Conservation (phyloP, 2,329 filamentous ascomycete genomes). For the Aspergillus ochraceus region DNA sequence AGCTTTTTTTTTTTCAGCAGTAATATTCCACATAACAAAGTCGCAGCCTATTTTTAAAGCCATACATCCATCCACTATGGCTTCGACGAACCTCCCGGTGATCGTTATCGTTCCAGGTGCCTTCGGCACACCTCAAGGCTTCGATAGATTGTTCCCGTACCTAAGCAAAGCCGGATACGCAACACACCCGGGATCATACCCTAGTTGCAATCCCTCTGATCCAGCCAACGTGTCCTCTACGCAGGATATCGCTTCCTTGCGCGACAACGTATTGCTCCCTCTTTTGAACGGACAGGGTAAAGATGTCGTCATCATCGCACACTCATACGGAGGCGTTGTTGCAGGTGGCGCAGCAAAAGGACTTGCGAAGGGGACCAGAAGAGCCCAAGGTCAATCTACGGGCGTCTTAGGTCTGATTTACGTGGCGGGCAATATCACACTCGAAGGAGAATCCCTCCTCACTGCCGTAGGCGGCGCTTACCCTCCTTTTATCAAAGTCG, state of each 20-base stretch:
- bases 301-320: slow-evolving; percentile 9
- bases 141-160: slow-evolving; percentile 3
- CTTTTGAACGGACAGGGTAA: slow-evolving; percentile 2
- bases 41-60: neutral
- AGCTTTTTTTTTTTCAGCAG: neutral
- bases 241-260: slow-evolving; percentile 6
- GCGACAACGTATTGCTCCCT: slow-evolving; percentile 6
- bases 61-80: neutral
- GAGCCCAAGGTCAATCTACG: neutral
- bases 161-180: slow-evolving; percentile 6
- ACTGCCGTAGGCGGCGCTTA: slow-evolving; percentile 8
- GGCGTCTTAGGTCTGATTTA: slow-evolving; percentile 6
- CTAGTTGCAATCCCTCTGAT: slow-evolving; percentile 8
- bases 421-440: slow-evolving; percentile 7
- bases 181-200: slow-evolving; percentile 6
- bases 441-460: slow-evolving; percentile 5
- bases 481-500: slow-evolving; percentile 8
- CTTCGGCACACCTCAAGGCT: slow-evolving; percentile 8
- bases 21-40: neutral
- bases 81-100: slow-evolving; percentile 1
- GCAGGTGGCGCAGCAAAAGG: slow-evolving; percentile 5
- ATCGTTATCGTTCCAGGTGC: slow-evolving; percentile 7
- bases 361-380: slow-evolving; percentile 3
- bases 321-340: slow-evolving; percentile 9
- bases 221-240: slow-evolving; percentile 1